Conservation (phyloP, 2,329 filamentous ascomycete species). For the Fusarium tupiense region DNA sequence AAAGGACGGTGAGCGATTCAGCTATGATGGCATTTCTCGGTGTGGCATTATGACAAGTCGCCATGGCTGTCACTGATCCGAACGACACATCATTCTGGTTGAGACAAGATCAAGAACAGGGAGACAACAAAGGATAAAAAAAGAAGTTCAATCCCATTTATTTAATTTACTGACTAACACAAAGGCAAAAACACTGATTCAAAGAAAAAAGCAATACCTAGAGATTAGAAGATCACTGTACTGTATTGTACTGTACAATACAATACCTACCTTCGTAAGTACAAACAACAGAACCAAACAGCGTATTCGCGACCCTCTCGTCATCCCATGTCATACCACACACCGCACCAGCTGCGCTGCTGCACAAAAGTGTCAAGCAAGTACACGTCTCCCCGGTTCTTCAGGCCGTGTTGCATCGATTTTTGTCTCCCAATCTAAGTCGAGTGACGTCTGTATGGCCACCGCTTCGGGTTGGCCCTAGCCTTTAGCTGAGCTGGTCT, state of each 20-base stretch:
- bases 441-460: conserved; percentile 33
- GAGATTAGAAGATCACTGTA: neutral
- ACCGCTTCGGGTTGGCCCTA: conserved; percentile 29
- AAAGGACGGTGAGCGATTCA: conserved; percentile 34
- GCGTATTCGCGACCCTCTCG: conserved; percentile 25
- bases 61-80: conserved; percentile 11
- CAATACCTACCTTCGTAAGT: neutral
- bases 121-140: conserved; percentile 17
- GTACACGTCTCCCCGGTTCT: conserved; percentile 32
- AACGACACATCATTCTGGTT: conserved; percentile 30
- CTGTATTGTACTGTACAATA: neutral
- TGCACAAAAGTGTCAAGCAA: conserved; percentile 36
- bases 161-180: neutral
- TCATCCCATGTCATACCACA: conserved; percentile 42
- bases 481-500: conserved; percentile 13
- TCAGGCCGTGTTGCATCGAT: conserved; percentile 32
- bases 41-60: conserved; percentile 37
- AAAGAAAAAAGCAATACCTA: conserved; percentile 27
- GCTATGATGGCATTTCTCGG: conserved; percentile 33
- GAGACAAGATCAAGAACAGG: conserved; percentile 30
- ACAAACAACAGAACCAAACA: conserved; percentile 2
- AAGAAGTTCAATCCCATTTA: neutral
- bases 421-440: conserved; percentile 9
- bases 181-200: conserved; percentile 24
- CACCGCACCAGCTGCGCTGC: conserved; percentile 38